Base-by-base conservation (phyloP, 495 filamentous ascomycete species). In the Aspergillus egyptiacus region DNA sequence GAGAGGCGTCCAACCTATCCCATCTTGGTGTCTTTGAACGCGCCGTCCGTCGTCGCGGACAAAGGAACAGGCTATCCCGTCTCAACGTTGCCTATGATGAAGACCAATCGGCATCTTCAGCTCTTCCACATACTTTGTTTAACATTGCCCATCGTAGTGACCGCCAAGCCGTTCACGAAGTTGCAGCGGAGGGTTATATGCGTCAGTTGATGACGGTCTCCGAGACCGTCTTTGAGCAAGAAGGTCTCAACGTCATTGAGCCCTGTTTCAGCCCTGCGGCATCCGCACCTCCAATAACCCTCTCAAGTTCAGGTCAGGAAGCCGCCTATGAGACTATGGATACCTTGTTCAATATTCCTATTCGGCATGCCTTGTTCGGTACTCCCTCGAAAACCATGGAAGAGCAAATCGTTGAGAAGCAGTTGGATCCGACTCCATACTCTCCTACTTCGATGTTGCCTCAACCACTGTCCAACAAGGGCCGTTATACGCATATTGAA, bases 271-370 rank as follows among this genome's bases (percentile, higher is more conserved):
- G 79, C 38, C 86, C 86, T 4, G 75, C 74, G 14, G 88, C 87
- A 5, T 81, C 87, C 1, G 90, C 91, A n/a, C 91, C 93, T 11
- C 93, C 93, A 0, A 84, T 97, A 53, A 80, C 86, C 37, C 74
- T 96, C 3, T 72, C 81, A 23, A 89, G 83, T 62, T 80, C 84
- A 15, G 86, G 84, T 49, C 84, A 84, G 50, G 75, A 72, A 5
- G 73, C 84, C 1, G 56, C 77, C 27, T 67, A 74, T 17, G 89
- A 96, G 61, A 84, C 82, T 41, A 74, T 86, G 54, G 77, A 85
- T 23, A 75, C 81, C 19, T 62, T 96, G 54, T 99, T 96, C 76
- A 95, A 91, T 53, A 54, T 76, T 0, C 63, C 74, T 8, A 75
- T 94, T 41, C 85, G 91, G 31, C 81, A 83, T 63, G 78, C 80